Percentiles rank a stretch among this genome's conserved stretches.
Evolutionary conservation across 2,329 filamentous ascomycete genomes (phyloP).

Genomic region (Alternaria consortialis): DNA sequence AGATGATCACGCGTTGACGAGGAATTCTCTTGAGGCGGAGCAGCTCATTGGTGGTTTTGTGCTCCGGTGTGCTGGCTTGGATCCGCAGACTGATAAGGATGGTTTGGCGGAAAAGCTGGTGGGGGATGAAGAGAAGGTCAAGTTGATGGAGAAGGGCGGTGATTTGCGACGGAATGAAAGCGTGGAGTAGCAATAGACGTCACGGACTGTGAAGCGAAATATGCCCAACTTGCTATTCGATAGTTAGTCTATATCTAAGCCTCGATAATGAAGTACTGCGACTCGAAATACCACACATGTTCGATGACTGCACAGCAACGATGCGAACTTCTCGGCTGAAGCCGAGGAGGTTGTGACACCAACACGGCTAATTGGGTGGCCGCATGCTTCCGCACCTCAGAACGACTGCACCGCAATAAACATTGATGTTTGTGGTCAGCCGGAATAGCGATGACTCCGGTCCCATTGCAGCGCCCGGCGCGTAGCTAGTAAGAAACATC

Average conservation of each 20-base stretch:
- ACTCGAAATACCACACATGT: not conserved
- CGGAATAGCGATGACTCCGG: not conserved
- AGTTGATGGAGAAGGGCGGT: conserved; percentile 8
- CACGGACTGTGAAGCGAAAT: not conserved
- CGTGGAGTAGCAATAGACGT: not conserved
- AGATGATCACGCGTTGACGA: conserved; percentile 10
- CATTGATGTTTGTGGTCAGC: not conserved
- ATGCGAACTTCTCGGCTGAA: not conserved
- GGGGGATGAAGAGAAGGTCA: conserved; percentile 2
- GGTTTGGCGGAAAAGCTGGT: conserved; percentile 3
- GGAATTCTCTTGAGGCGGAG: conserved; percentile 6
- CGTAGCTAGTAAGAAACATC: not conserved
- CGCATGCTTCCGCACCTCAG: not conserved
- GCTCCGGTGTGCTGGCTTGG: conserved; percentile 1
- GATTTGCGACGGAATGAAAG: conserved; percentile 2
- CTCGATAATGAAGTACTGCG: not conserved
- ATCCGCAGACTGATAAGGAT: not conserved
- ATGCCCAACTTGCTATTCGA: not conserved
- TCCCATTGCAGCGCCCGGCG: not conserved
- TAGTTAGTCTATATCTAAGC: not conserved
- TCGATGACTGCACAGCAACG: not conserved
- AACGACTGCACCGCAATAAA: not conserved
- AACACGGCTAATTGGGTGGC: not conserved
- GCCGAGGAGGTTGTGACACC: not conserved
- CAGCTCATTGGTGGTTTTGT: conserved; percentile 6